These are phyloP conservation scores for Colletotrichum musae DNA, from an alignment of 2,329 filamentous ascomycete genomes.

Conservation along the genomic window DNA sequence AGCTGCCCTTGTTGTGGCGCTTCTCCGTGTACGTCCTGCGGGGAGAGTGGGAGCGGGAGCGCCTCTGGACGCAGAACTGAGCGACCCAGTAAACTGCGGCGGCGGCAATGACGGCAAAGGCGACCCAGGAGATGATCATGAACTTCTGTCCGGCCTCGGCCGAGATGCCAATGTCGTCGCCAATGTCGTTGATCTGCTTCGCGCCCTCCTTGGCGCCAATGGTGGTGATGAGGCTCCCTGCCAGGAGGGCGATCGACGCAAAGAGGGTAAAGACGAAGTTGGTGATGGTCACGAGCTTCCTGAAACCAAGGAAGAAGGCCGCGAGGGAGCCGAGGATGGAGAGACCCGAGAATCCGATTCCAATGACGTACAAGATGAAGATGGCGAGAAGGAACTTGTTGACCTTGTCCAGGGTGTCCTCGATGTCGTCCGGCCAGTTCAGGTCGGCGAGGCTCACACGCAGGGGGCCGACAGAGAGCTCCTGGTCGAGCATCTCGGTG, in stretches of 20 bases:
- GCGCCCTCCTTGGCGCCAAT: slow-evolving; percentile 58
- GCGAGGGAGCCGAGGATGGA: slow-evolving; percentile 57
- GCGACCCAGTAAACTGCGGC: slow-evolving; percentile 58
- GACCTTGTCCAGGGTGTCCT: slow-evolving; percentile 63
- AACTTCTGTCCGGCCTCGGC: slow-evolving; percentile 61
- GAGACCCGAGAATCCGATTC: slow-evolving; percentile 58
- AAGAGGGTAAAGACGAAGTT: slow-evolving; percentile 57
- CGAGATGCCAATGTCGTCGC: slow-evolving; percentile 60
- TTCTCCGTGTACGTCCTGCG: slow-evolving; percentile 41
- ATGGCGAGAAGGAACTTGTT: slow-evolving; percentile 64
- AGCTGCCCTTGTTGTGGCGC: slow-evolving; percentile 46
- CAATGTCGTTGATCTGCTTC: slow-evolving; percentile 58
- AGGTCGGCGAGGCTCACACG: slow-evolving; percentile 61
- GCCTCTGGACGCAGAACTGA: slow-evolving; percentile 50
- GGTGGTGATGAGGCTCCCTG: slow-evolving; percentile 61
- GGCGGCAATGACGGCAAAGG: slow-evolving; percentile 60
- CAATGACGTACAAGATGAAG: slow-evolving; percentile 65
- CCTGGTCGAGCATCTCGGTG: slow-evolving; percentile 60
- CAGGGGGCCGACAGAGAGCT: slow-evolving; percentile 62
- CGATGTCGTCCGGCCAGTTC: slow-evolving; percentile 60
- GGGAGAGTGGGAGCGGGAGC: slow-evolving; percentile 48
- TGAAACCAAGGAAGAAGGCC: slow-evolving; percentile 51
- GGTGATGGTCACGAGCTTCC: slow-evolving; percentile 45
- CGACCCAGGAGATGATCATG: slow-evolving; percentile 62
- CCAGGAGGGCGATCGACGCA: slow-evolving; percentile 54